Conservation (phyloP, 768 basidiomycete species). For the Lactarius psammicola region DNA sequence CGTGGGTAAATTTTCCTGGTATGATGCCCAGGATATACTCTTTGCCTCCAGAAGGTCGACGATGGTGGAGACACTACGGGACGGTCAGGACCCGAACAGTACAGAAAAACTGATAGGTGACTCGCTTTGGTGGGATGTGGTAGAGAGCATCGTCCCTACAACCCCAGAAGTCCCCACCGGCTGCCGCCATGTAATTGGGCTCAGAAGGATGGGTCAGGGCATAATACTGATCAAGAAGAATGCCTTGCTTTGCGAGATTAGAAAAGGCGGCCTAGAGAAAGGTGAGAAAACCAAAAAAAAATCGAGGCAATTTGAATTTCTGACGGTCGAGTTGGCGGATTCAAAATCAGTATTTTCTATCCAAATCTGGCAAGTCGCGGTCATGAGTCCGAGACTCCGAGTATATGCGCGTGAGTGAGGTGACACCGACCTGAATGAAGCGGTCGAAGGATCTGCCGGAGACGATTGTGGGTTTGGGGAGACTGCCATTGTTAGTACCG, state of each 20-base stretch:
- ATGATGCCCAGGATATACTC: slow-evolving; percentile 57
- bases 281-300: slow-evolving; percentile 22
- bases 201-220: slow-evolving; percentile 58
- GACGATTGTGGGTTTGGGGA: slow-evolving; percentile 41
- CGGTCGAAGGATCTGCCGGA: slow-evolving; percentile 46
- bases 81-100: neutral
- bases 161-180: slow-evolving; percentile 56
- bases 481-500: slow-evolving; percentile 44
- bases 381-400: neutral
- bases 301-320: neutral
- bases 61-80: slow-evolving; percentile 44
- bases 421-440: slow-evolving; percentile 38
- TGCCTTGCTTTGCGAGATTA: slow-evolving; percentile 48
- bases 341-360: slow-evolving; percentile 61
- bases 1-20: slow-evolving; percentile 57
- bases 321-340: slow-evolving; percentile 30
- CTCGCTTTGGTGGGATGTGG: slow-evolving; percentile 32
- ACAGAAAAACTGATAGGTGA: neutral
- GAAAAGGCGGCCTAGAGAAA: slow-evolving; percentile 34
- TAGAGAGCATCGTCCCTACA: slow-evolving; percentile 43
- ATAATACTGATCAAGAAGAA: slow-evolving; percentile 45
- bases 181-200: slow-evolving; percentile 55
- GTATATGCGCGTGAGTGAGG: neutral
- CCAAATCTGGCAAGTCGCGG: slow-evolving; percentile 44
- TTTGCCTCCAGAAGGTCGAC: slow-evolving; percentile 60